phyloP scores from a whole-genome alignment of 1,139 yeast species.

The Yamadazyma pseudoaaseri region DNA sequence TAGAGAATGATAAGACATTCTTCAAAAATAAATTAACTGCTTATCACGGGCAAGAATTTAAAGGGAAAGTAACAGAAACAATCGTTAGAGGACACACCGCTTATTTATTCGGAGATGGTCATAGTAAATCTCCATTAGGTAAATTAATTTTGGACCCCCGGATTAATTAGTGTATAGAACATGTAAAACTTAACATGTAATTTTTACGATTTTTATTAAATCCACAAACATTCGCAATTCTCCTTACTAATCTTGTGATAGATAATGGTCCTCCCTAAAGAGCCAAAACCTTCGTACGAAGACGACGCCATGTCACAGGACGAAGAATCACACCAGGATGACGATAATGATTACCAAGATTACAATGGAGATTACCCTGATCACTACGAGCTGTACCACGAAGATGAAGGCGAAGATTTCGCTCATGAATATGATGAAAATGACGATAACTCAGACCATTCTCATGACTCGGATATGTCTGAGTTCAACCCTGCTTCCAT shows the following conservation, averaged over 20 bases:
- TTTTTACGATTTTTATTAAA: too few species aligned
- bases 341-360: neutral
- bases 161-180: slow-evolving; percentile 13
- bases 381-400: neutral
- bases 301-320: slow-evolving; percentile 3
- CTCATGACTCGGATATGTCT: neutral
- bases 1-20: slow-evolving; percentile 58
- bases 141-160: slow-evolving; percentile 59
- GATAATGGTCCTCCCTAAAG: too few species aligned
- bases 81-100: slow-evolving; percentile 72
- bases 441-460: neutral
- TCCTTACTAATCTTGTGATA: too few species aligned
- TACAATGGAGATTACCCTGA: neutral
- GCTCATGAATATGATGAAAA: neutral
- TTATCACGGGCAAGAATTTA: slow-evolving; percentile 66
- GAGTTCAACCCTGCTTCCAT: slow-evolving; percentile 1
- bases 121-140: slow-evolving; percentile 56
- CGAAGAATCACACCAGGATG: neutral
- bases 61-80: slow-evolving; percentile 77
- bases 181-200: too few species aligned
- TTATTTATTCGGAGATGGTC: slow-evolving; percentile 59
- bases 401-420: too few species aligned
- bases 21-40: slow-evolving; percentile 90
- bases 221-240: too few species aligned
- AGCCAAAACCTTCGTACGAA: too few species aligned